These are phyloP conservation scores for Neckera pumila DNA, from an alignment of 225 moss, liverwort and hornwort genomes.

Conservation along the genomic window DNA sequence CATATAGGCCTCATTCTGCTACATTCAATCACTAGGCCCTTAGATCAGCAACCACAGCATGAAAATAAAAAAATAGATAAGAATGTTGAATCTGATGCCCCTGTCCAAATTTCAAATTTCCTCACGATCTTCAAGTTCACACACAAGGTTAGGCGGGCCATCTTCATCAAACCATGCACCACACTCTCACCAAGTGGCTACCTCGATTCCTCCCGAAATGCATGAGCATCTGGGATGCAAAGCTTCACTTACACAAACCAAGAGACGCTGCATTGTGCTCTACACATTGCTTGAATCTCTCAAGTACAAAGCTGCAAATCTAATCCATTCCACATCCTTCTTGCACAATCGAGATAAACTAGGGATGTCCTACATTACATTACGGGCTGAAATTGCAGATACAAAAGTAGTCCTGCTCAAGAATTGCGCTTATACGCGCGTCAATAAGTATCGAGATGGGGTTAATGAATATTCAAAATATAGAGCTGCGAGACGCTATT, in stretches of 20 bases:
- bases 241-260: background rate
- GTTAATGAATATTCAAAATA: background rate
- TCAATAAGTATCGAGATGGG: background rate
- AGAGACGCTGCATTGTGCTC: slow-evolving; percentile 12
- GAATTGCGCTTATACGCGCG: background rate
- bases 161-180: background rate
- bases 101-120: background rate
- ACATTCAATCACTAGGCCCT: background rate
- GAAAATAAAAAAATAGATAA: background rate
- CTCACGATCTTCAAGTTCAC: background rate
- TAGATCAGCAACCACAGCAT: background rate
- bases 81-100: background rate
- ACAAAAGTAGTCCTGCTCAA: background rate
- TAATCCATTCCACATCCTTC: background rate
- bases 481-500: slow-evolving; percentile 7
- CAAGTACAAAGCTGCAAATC: background rate
- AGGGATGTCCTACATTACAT: background rate
- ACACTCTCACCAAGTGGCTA: background rate
- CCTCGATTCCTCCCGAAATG: background rate
- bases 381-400: background rate
- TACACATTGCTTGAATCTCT: slow-evolving; percentile 9
- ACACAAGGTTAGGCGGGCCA: background rate
- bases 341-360: background rate
- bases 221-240: background rate
- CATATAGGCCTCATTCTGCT: background rate